Base-by-base conservation (phyloP, 345 rosid species). In the Adansonia digitata region DNA sequence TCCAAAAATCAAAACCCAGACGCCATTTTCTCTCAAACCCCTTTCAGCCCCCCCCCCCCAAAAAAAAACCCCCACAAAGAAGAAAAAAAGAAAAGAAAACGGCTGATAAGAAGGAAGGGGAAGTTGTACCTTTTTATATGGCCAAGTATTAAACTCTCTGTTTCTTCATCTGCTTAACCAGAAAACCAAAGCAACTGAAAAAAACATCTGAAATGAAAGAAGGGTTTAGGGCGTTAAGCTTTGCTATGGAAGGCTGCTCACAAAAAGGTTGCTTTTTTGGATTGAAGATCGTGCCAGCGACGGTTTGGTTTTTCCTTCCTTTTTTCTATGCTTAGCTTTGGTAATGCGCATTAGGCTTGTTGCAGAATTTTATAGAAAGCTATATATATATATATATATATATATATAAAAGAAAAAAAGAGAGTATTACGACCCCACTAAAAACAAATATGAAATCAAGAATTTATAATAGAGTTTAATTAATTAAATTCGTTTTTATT, bases 271-370 rank as follows among this genome's bases (percentile, higher is more conserved):
- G n/a, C 2, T 64, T 74, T 40, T 57, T 75, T 27, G 6, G 71
- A 18, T 67, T 29, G 49, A 59, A 66, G 77, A 66, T 24, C 78
- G 72, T 66, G 78, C 78, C 55, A 60, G 79, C 60, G 37, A 69
- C 49, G 70, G 62, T 64, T 24, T 57, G 0, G 13, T 27, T 18
- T 51, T 5, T 49, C 9, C 22, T 57, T 7, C 2, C 8, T 13
- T 22, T 48, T 35, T 37, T 5, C 14, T n/a, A 20, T 11, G 46
- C 34, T 69, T 69, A 13, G 37, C 51, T 14, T 69, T 52, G 63
- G 55, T 53, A 66, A n/a, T 75, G 62, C 65, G 42, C 65, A 34
- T 75, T 66, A 40, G 78, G 8, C 29, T 66, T 40, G 52, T 67
- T 55, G 72, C 77, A 53, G 55, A 46, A 24, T 51, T 51, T 9